These are phyloP conservation scores for Leishmania martiniquensis DNA, from an alignment of 208 protist genomes.

Conservation along the genomic window DNA sequence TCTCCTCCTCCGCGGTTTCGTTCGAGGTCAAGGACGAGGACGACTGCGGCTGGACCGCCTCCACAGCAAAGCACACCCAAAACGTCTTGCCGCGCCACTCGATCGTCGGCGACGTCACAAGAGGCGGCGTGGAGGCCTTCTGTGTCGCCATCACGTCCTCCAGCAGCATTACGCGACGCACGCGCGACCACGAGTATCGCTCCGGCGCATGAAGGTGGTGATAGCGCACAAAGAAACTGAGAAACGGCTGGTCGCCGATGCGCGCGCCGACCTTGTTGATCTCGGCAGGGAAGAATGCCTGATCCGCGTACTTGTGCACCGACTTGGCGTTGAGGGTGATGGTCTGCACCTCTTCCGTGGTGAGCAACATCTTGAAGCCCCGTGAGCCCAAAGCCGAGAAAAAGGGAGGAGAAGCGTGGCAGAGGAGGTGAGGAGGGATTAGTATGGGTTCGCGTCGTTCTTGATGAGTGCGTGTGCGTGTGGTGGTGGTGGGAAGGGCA, in stretches of 20 bases:
- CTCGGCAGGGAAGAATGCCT: constrained; percentile 55
- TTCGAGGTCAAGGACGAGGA: not conserved
- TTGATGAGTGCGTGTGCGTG: not conserved
- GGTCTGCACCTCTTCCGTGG: constrained; percentile 38
- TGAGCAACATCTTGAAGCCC: constrained; percentile 30
- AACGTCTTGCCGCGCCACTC: constrained; percentile 69
- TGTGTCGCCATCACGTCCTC: constrained; percentile 20
- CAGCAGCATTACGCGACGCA: constrained; percentile 39
- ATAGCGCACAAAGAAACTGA: constrained; percentile 78
- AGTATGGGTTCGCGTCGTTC: not conserved
- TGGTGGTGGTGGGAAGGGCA: not conserved
- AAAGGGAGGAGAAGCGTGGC: constrained; percentile 5
- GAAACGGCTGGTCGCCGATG: constrained; percentile 39
- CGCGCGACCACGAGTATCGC: constrained; percentile 60
- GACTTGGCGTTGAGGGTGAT: constrained; percentile 71
- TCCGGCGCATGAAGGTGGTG: constrained; percentile 49
- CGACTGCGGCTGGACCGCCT: constrained; percentile 18
- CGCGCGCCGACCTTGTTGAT: constrained; percentile 41
- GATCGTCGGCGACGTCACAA: constrained; percentile 17
- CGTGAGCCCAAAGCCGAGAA: not conserved
- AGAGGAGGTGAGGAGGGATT: not conserved
- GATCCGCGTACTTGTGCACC: constrained; percentile 68
- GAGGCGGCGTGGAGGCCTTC: not conserved
- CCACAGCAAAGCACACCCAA: constrained; percentile 56
- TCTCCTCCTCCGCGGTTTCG: constrained; percentile 38